Evolutionary conservation across 78 protist genomes (phyloP).

Genomic region (Corallochytrium limacisporum): DNA sequence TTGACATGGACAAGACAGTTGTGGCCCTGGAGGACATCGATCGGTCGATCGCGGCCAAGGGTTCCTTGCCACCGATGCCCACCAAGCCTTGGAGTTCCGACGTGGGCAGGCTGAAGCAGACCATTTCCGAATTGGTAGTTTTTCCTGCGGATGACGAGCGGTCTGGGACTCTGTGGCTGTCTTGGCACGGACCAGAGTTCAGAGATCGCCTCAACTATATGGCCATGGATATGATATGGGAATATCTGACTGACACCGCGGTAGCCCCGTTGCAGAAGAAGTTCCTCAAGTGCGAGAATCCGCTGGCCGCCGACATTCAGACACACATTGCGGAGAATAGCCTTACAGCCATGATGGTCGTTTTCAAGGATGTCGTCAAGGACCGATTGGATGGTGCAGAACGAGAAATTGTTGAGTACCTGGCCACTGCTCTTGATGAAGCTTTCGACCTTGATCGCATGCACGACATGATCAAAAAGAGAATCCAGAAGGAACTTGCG

Average conservation of each 20-base stretch:
- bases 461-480: not conserved
- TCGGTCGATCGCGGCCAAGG: not conserved
- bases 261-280: constrained; percentile 14
- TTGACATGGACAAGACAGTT: not conserved
- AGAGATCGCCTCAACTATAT: not conserved
- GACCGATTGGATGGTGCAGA: not conserved
- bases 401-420: not conserved
- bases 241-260: constrained; percentile 29
- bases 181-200: constrained; percentile 16
- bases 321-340: not conserved
- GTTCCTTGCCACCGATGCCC: not conserved
- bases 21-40: not conserved
- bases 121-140: too few relatives aligned
- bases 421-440: not conserved
- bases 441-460: constrained; percentile 26
- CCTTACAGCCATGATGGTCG: not conserved
- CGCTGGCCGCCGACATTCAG: constrained; percentile 1
- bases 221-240: not conserved
- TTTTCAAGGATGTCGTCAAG: not conserved
- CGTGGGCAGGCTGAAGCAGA: not conserved
- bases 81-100: not conserved
- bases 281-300: constrained; percentile 13
- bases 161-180: not conserved
- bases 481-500: not conserved
- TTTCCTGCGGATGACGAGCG: not conserved